phyloP scores from a whole-genome alignment of 2,329 filamentous ascomycete genomes.

The Penicillium olsonii region DNA sequence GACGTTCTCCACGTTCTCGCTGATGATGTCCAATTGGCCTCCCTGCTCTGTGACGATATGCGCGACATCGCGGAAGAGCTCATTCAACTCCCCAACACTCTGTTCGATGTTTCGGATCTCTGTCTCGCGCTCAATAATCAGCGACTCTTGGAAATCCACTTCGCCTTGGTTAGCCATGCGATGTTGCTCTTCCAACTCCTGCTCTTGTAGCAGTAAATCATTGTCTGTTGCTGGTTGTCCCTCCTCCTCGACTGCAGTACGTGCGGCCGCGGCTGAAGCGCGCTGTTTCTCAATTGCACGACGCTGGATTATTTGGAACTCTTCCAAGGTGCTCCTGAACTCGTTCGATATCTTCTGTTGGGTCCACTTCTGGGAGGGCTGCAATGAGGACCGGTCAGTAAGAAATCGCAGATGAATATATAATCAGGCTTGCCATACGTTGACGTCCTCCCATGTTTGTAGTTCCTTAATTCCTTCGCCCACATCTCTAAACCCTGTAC shows the following conservation, averaged over 20 bases:
- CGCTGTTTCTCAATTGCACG: constrained; percentile 90
- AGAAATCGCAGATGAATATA: not conserved
- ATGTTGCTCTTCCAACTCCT: constrained; percentile 72
- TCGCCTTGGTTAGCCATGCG: constrained; percentile 88
- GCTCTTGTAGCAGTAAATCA: constrained; percentile 59
- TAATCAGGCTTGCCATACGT: constrained; percentile 53
- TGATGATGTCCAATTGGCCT: constrained; percentile 81
- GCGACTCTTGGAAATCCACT: constrained; percentile 93
- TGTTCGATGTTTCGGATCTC: constrained; percentile 98
- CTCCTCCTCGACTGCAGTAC: constrained; percentile 70
- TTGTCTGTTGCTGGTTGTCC: constrained; percentile 32
- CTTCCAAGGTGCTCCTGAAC: constrained; percentile 82
- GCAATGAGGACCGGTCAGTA: constrained; percentile 11
- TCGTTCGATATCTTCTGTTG: constrained; percentile 93
- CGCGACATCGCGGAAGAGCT: constrained; percentile 95
- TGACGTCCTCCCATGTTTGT: constrained; percentile 81
- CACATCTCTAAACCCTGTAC: constrained; percentile 83
- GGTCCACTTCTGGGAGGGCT: constrained; percentile 95
- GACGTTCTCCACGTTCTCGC: constrained; percentile 82
- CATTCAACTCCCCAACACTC: constrained; percentile 91
- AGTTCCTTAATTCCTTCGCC: constrained; percentile 93
- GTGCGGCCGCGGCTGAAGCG: constrained; percentile 78
- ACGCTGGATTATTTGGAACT: constrained; percentile 91
- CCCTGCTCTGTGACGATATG: constrained; percentile 96
- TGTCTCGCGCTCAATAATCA: constrained; percentile 94